phyloP scores from a whole-genome alignment of 1,284 basidiomycete species.

The Ceratobasidium sp. region DNA sequence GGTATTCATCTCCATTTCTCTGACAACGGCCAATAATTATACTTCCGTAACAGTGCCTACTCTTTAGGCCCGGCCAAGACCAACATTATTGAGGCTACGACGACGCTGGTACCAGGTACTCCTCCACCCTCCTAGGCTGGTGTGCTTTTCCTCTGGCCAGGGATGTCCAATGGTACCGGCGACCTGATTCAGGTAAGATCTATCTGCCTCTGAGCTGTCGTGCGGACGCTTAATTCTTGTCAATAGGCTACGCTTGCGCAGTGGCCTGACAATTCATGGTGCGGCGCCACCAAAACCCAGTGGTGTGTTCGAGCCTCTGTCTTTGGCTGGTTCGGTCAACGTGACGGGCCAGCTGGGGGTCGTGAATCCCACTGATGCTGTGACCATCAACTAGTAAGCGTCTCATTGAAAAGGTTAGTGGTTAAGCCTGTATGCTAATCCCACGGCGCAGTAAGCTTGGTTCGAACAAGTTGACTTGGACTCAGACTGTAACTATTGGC shows the following conservation, averaged over 20 bases:
- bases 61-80: slow-evolving; percentile 36
- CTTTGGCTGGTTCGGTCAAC: slow-evolving; percentile 41
- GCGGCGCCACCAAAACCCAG: slow-evolving; percentile 29
- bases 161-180: slow-evolving; percentile 43
- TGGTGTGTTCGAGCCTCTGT: slow-evolving; percentile 41
- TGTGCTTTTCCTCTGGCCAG: slow-evolving; percentile 42
- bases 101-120: slow-evolving; percentile 26
- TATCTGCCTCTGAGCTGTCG: not conserved
- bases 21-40: not conserved
- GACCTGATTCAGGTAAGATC: slow-evolving; percentile 28
- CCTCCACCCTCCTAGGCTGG: slow-evolving; percentile 32
- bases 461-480: slow-evolving; percentile 38
- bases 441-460: slow-evolving; percentile 4
- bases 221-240: not conserved
- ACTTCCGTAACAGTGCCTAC: slow-evolving; percentile 20
- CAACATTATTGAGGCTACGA: slow-evolving; percentile 36
- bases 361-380: slow-evolving; percentile 36
- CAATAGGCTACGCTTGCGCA: slow-evolving; percentile 27
- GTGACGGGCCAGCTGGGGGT: slow-evolving; percentile 36
- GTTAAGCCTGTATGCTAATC: not conserved
- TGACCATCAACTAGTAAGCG: slow-evolving; percentile 43
- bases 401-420: not conserved
- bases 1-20: not conserved
- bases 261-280: slow-evolving; percentile 42
- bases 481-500: slow-evolving; percentile 34